Evolutionary conservation across 306 rosid genomes (phyloP), one percentile per base, ranked within the genome.

Genomic region (Vigna angularis): DNA sequence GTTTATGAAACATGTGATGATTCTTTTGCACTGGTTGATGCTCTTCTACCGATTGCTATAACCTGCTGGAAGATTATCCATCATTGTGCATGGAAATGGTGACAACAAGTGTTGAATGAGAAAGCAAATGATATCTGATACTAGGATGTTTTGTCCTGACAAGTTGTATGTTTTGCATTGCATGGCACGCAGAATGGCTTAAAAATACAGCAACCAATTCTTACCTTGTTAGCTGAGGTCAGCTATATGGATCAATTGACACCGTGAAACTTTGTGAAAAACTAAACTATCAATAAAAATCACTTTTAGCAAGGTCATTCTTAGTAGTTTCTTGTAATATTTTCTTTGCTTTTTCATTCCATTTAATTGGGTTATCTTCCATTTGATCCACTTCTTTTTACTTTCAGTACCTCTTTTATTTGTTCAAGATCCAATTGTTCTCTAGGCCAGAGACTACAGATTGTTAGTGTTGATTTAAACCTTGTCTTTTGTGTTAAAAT

Each of bases 1-100:
- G 99, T 96, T 66, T 96, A 96, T 82, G 98, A 96, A 82, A 98
- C 99, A 0, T 91, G 98, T 17, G 99, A 96, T 70, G 99, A 96
- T 81, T 96, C 98, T 11, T 96, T 92, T 85, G 98, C 99, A 4
- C 87, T 96, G 22, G 99, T 91, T 22, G 98, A 95, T 77, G 99
- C 98, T 16, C 97, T 95, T 79, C 87, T 95, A 55, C 94, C 99
- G 99, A 95, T 44, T 81, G 88, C 75, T 61, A 72, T 3, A 86
- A 87, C 85, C 76, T 95, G 62, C 65, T 91, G 78, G 84, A 87
- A 51, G 98, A 91, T 49, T 72, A 64, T n/a, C 98, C 99, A 15
- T 18, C 74, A 18, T 44, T 95, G 69, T 95, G 98, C 70, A 70
- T 95, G 88, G 98, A 32, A 28, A 49, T 16, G 24, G 56, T 15